These are phyloP conservation scores for Amanita muscaria DNA, from an alignment of 768 basidiomycete species.

Conservation along the genomic window DNA sequence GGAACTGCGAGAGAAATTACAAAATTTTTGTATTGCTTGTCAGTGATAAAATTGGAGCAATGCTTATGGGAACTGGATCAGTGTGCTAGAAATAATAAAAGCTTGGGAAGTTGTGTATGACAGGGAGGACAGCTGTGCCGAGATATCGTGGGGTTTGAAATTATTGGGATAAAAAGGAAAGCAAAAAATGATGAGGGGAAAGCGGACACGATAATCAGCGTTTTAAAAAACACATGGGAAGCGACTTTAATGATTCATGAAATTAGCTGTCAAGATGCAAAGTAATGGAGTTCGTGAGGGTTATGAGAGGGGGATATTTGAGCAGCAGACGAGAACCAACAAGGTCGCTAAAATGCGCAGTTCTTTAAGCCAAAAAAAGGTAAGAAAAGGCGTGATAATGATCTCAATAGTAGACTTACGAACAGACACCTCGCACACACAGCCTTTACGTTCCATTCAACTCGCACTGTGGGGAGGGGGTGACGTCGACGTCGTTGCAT, in stretches of 20 bases:
- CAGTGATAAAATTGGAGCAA: slow-evolving; percentile 7
- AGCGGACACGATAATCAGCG: no score
- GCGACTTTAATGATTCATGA: no score
- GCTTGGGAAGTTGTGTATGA: slow-evolving; percentile 1
- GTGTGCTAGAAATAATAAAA: slow-evolving; percentile 9
- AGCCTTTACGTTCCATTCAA: slow-evolving; percentile 11
- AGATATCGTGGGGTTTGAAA: neutral
- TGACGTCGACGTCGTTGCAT: slow-evolving; percentile 45
- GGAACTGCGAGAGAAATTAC: neutral
- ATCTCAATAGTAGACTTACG: neutral
- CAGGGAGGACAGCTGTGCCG: neutral
- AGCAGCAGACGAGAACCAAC: no score
- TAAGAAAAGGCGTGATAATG: neutral
- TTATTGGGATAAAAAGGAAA: slow-evolving; percentile 5
- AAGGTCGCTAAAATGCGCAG: no score
- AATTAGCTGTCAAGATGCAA: no score
- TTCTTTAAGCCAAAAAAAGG: no score
- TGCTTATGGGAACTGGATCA: slow-evolving; percentile 6
- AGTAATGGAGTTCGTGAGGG: no score
- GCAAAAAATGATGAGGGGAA: neutral
- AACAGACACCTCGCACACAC: neutral
- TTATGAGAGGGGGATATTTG: no score
- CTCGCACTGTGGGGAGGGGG: slow-evolving; percentile 32
- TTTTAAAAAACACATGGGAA: no score
- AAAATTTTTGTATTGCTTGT: neutral